phyloP scores from a whole-genome alignment of 2,329 filamentous ascomycete species.

The Colletotrichum paranaense region DNA sequence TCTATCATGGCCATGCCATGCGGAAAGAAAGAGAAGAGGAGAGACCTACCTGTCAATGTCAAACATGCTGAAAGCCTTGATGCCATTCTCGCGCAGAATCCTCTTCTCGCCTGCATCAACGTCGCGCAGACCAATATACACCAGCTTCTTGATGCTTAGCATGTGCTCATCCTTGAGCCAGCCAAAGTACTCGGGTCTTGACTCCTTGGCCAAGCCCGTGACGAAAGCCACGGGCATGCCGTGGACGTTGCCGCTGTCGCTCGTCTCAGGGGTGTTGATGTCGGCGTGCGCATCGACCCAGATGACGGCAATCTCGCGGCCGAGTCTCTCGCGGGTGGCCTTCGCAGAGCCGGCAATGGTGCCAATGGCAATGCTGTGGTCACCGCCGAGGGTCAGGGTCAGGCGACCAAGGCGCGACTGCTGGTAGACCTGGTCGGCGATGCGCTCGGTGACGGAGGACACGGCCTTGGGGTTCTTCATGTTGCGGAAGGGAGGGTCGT shows the following conservation, averaged over 20 bases:
- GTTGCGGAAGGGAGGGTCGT: constrained; percentile 83
- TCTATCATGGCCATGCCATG: too few relatives aligned
- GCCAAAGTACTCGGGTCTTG: constrained; percentile 84
- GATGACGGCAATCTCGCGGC: constrained; percentile 89
- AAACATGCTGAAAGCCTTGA: constrained; percentile 98
- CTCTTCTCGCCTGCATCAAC: constrained; percentile 95
- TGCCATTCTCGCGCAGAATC: constrained; percentile 86
- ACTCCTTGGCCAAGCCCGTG: constrained; percentile 83
- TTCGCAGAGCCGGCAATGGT: constrained; percentile 89
- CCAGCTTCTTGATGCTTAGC: constrained; percentile 82
- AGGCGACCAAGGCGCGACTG: constrained; percentile 87
- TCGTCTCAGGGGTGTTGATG: constrained; percentile 95
- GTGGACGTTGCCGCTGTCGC: constrained; percentile 92
- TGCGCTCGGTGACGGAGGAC: constrained; percentile 83
- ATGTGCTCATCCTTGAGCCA: constrained; percentile 84
- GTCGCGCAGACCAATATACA: constrained; percentile 96
- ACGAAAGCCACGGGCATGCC: constrained; percentile 97
- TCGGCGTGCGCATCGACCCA: constrained; percentile 99
- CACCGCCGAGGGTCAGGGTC: constrained; percentile 92
- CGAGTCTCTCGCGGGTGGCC: constrained; percentile 85
- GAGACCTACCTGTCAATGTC: constrained; percentile 79
- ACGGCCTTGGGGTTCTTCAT: constrained; percentile 96
- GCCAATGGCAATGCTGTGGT: constrained; percentile 96
- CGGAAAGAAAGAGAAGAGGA: background rate
- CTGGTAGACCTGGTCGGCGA: constrained; percentile 87